Conservation (phyloP, 129 eudicot genomes). For the Flaveria trinervia region DNA sequence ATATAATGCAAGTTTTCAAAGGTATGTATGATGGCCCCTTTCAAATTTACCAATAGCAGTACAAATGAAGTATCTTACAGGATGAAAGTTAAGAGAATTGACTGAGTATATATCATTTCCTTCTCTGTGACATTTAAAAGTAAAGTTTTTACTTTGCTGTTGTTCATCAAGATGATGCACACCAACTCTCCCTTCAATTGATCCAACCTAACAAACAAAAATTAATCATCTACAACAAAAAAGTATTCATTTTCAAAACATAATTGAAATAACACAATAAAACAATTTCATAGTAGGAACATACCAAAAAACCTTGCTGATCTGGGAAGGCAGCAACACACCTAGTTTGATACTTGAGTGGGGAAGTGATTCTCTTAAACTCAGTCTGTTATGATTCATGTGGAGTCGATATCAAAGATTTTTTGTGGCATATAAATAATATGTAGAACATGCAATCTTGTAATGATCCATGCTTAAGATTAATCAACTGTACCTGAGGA, state of each 20-base stretch:
- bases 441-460: slow-evolving; percentile 12
- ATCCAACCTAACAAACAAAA: slow-evolving; percentile 69
- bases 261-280: not conserved
- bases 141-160: slow-evolving; percentile 80
- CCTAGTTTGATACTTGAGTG: slow-evolving; percentile 92
- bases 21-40: not conserved
- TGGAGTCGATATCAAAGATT: slow-evolving; percentile 6
- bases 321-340: slow-evolving; percentile 98
- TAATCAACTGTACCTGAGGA: slow-evolving; percentile 68
- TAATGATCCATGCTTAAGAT: not conserved
- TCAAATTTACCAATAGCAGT: slow-evolving; percentile 25
- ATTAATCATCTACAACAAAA: slow-evolving; percentile 1
- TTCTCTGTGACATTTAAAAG: slow-evolving; percentile 96
- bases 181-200: slow-evolving; percentile 98
- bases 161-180: slow-evolving; percentile 94
- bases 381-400: slow-evolving; percentile 56
- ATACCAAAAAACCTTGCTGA: slow-evolving; percentile 94
- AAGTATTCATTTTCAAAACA: not conserved
- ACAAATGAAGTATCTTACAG: slow-evolving; percentile 54
- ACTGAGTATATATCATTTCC: slow-evolving; percentile 89
- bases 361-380: slow-evolving; percentile 81
- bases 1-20: not conserved
- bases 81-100: slow-evolving; percentile 89
- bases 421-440: not conserved
- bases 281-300: slow-evolving; percentile 20